phyloP scores from a whole-genome alignment of 345 rosid species.

The Arabidopsis thaliana region TAIR10.1 NC_003070.9:28044001-28044500 shows the following conservation, averaged over 20 bases:
- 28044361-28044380: background rate
- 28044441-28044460: no score
- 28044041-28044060: conserved; percentile 1
- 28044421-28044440: background rate
- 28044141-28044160: background rate
- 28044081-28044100: background rate
- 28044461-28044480: no score
- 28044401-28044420: background rate
- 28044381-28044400: background rate
- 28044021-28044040: conserved; percentile 4
- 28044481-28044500: no score
- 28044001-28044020: background rate
- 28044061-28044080: conserved; percentile 8
- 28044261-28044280: background rate
- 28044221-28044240: background rate
- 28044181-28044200: background rate
- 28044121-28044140: conserved; percentile 4
- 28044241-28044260: background rate
- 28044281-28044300: background rate
- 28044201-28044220: background rate
- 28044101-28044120: conserved; percentile 16
- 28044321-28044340: no score
- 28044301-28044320: background rate
- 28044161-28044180: background rate
- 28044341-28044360: no score